phyloP scores from a whole-genome alignment of 495 filamentous ascomycete species.

The Penicillium fimorum region DNA sequence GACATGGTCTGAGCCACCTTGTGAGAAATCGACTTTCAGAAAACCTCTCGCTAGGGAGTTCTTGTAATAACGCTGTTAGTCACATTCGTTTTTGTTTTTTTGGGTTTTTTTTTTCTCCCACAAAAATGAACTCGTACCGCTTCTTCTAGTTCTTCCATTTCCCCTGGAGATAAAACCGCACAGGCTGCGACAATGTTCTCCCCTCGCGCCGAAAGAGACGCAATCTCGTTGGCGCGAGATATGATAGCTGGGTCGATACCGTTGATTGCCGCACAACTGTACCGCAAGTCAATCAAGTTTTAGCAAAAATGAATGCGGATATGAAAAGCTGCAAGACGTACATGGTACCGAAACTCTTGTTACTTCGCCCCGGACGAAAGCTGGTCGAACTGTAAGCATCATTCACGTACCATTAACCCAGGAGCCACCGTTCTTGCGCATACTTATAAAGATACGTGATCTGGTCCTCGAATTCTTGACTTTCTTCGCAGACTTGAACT shows the following conservation, averaged over 20 bases:
- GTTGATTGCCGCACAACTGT: constrained; percentile 76
- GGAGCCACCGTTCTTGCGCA: constrained; percentile 3
- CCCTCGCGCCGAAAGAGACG: constrained; percentile 63
- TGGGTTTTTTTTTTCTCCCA: too few relatives aligned
- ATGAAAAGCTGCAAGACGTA: constrained; percentile 23
- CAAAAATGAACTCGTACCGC: constrained; percentile 45
- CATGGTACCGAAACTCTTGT: constrained; percentile 79
- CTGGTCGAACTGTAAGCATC: constrained; percentile 28
- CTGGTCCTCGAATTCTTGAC: constrained; percentile 63
- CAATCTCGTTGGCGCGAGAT: constrained; percentile 72
- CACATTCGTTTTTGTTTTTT: background rate
- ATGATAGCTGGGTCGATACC: constrained; percentile 73
- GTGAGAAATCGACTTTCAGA: constrained; percentile 30
- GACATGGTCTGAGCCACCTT: constrained; percentile 4
- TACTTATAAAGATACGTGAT: constrained; percentile 87
- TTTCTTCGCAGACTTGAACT: constrained; percentile 64
- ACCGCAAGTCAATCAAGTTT: background rate
- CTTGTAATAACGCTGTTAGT: constrained; percentile 20
- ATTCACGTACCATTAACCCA: background rate
- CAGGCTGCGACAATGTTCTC: constrained; percentile 75
- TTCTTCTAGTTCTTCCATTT: constrained; percentile 59
- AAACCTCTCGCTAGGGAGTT: constrained; percentile 38
- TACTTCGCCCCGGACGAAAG: constrained; percentile 65
- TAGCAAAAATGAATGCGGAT: background rate
- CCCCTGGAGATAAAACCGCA: constrained; percentile 57